Conservation (phyloP, 164 flowering plant species). For the Hamamelis virginiana region DNA sequence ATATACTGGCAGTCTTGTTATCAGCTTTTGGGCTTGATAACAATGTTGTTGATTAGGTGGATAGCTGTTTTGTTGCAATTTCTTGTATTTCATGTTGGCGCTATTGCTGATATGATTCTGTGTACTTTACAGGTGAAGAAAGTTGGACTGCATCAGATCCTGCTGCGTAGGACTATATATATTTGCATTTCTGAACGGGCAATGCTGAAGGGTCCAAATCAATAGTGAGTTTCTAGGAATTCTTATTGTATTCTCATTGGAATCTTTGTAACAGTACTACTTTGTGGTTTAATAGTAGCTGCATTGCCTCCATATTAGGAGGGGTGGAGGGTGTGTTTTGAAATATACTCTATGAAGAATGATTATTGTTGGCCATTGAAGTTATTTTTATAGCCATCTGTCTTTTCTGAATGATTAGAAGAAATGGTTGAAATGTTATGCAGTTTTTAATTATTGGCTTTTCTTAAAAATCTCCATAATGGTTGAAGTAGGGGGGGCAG, state of each 20-base stretch:
- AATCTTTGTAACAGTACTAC: too few species aligned
- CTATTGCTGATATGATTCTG: background rate
- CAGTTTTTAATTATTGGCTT: too few species aligned
- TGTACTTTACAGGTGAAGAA: slow-evolving; percentile 10
- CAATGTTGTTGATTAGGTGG: slow-evolving; percentile 3
- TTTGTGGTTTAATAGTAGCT: too few species aligned
- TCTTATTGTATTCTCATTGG: background rate
- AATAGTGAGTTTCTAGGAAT: slow-evolving; percentile 17
- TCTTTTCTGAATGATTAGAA: too few species aligned
- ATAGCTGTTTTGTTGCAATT: background rate
- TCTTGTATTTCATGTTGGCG: background rate
- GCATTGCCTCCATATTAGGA: too few species aligned
- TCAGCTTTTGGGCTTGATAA: slow-evolving; percentile 19
- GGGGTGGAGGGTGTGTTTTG: too few species aligned
- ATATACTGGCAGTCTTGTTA: slow-evolving; percentile 21
- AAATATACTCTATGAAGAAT: too few species aligned
- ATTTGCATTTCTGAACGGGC: background rate
- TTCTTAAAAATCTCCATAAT: too few species aligned
- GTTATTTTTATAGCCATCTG: too few species aligned
- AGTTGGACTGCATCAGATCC: background rate
- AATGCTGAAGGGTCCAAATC: slow-evolving; percentile 8
- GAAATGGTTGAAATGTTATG: too few species aligned
- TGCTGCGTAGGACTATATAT: slow-evolving; percentile 2
- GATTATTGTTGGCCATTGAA: too few species aligned
- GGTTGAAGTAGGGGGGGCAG: too few species aligned